Percentiles rank a stretch among this genome's conserved stretches.
Conservation (phyloP, 202 grass and related monocot species). For the Digitaria exilis region DNA sequence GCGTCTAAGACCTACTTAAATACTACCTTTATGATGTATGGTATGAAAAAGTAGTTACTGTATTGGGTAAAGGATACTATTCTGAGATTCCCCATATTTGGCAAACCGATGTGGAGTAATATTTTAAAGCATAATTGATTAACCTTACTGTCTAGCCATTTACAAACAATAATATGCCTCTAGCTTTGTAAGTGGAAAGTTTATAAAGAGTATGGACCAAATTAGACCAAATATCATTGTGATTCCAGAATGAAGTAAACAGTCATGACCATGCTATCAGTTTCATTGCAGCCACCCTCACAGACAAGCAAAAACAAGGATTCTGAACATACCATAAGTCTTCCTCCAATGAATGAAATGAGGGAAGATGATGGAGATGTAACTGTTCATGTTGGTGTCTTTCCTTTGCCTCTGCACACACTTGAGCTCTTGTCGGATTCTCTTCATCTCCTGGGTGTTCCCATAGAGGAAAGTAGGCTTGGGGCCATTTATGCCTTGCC, state of each 20-base stretch:
- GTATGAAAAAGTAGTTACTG: background rate
- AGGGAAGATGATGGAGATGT: conserved; percentile 9
- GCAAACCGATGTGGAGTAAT: background rate
- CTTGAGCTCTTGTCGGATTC: conserved; percentile 14
- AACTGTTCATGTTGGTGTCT: background rate
- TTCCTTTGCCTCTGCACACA: conserved; percentile 29
- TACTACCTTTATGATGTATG: background rate
- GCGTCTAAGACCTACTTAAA: background rate
- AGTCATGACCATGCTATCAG: background rate
- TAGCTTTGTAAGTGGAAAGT: background rate
- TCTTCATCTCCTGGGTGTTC: conserved; percentile 56
- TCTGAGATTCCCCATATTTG: background rate
- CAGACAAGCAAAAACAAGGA: background rate
- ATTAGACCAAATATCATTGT: too few species aligned
- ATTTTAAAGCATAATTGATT: background rate
- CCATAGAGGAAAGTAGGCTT: conserved; percentile 62
- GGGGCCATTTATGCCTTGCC: conserved; percentile 64
- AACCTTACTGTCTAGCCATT: background rate
- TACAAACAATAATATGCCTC: background rate
- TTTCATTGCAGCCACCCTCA: background rate
- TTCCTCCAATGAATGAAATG: conserved; percentile 3
- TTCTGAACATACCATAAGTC: conserved; percentile 4
- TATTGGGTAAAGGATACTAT: background rate
- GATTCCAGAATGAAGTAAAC: background rate
- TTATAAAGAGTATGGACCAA: background rate